Conservation (phyloP, 1,139 yeast species). For the Candida sp. region DNA sequence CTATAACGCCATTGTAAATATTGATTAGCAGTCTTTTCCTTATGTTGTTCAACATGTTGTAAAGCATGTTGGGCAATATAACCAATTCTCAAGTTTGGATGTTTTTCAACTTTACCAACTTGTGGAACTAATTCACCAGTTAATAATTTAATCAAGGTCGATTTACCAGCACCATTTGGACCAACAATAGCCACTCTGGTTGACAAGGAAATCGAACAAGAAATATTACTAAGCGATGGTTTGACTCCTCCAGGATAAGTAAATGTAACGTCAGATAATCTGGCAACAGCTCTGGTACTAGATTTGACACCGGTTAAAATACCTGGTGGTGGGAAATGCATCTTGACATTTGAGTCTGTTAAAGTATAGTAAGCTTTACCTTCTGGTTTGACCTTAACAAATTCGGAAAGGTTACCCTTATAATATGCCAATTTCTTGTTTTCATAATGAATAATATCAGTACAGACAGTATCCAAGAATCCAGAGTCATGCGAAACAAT, state of each 20-base stretch:
- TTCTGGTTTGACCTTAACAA: slow-evolving; percentile 90
- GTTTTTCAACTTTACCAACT: slow-evolving; percentile 91
- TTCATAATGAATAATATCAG: slow-evolving; percentile 96
- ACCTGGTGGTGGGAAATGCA: slow-evolving; percentile 99
- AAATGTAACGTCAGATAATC: slow-evolving; percentile 83
- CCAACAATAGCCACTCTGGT: slow-evolving; percentile 97
- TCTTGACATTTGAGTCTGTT: slow-evolving; percentile 88
- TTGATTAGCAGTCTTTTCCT: slow-evolving; percentile 97
- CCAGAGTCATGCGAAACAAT: slow-evolving; percentile 99
- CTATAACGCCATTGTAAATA: slow-evolving; percentile 98
- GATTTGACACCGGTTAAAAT: slow-evolving; percentile 95
- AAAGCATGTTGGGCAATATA: slow-evolving; percentile 98
- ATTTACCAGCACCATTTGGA: slow-evolving; percentile 99
- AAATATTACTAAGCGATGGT: slow-evolving; percentile 76
- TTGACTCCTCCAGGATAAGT: slow-evolving; percentile 85
- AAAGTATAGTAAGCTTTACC: slow-evolving; percentile 95
- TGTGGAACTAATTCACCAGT: slow-evolving; percentile 90
- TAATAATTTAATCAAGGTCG: slow-evolving; percentile 86
- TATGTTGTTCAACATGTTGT: slow-evolving; percentile 95
- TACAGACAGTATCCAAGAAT: slow-evolving; percentile 92
- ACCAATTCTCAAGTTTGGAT: slow-evolving; percentile 97
- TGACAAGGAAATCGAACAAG: slow-evolving; percentile 85
- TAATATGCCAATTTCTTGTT: slow-evolving; percentile 92
- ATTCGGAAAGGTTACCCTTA: slow-evolving; percentile 94
- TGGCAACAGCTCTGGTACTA: slow-evolving; percentile 91